Evolutionary conservation across 2,329 filamentous ascomycete genomes (phyloP).

Genomic region (Ophiobolus disseminans): DNA sequence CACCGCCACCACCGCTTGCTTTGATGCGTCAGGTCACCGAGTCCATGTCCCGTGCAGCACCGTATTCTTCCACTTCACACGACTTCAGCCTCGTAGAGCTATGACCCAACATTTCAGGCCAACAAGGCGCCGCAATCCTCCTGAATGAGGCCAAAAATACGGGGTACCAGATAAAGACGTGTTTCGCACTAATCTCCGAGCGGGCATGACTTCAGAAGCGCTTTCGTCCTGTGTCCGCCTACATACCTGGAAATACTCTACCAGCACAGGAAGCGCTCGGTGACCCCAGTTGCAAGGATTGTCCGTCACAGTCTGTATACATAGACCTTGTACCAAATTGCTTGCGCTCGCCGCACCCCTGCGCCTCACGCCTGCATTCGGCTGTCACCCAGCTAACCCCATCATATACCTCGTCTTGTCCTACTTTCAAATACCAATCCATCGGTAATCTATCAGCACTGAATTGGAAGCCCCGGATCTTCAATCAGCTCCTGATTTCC

Average conservation of each 20-base stretch:
- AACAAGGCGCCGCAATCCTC: constrained; percentile 31
- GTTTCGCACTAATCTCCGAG: constrained; percentile 33
- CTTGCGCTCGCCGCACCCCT: constrained; percentile 29
- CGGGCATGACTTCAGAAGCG: constrained; percentile 16
- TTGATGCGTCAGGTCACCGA: constrained; percentile 25
- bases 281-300: constrained; percentile 26
- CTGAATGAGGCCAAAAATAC: constrained; percentile 21
- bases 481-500: constrained; percentile 27
- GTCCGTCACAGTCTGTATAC: constrained; percentile 22
- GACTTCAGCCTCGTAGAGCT: constrained; percentile 29
- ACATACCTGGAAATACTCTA: constrained; percentile 19
- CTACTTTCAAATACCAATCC: constrained; percentile 30
- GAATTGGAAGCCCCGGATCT: constrained; percentile 18
- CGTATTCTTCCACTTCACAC: constrained; percentile 29
- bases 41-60: constrained; percentile 25
- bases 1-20: constrained; percentile 20
- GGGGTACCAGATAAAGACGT: constrained; percentile 20
- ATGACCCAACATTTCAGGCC: constrained; percentile 29
- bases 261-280: constrained; percentile 17
- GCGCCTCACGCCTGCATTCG: constrained; percentile 26
- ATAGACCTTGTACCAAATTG: constrained; percentile 17
- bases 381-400: constrained; percentile 30
- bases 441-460: constrained; percentile 24
- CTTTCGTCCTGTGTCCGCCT: constrained; percentile 13
- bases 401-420: constrained; percentile 33